Percentiles rank a stretch among this genome's conserved stretches.
Evolutionary conservation across 805 yeast species (phyloP).

Genomic region (Metschnikowia corniflorae): DNA sequence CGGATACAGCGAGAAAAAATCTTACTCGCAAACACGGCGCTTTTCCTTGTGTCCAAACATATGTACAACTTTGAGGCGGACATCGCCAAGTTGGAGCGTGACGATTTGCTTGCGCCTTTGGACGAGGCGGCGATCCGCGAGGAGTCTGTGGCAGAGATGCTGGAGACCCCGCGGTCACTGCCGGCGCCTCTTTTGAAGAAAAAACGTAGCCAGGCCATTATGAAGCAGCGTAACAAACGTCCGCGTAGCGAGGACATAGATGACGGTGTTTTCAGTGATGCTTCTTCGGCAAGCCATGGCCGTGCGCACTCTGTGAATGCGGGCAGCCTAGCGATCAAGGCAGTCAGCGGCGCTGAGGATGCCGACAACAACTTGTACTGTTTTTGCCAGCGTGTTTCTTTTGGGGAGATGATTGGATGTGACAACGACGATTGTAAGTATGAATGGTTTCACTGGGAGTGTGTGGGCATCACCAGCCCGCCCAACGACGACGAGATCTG

Average conservation of each 20-base stretch:
- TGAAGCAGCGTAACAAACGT: slow-evolving; percentile 15
- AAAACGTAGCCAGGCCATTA: slow-evolving; percentile 14
- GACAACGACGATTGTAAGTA: slow-evolving; percentile 83
- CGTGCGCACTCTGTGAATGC: slow-evolving; percentile 7
- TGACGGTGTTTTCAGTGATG: slow-evolving; percentile 19
- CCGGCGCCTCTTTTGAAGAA: slow-evolving; percentile 17
- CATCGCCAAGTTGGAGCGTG: slow-evolving; percentile 69
- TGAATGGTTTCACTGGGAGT: slow-evolving; percentile 96
- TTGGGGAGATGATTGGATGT: slow-evolving; percentile 96
- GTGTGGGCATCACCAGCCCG: slow-evolving; percentile 85
- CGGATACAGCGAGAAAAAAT: slow-evolving; percentile 75
- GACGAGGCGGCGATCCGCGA: slow-evolving; percentile 21
- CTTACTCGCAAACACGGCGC: slow-evolving; percentile 75
- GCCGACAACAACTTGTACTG: slow-evolving; percentile 57
- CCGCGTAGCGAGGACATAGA: slow-evolving; percentile 17
- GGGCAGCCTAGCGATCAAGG: slow-evolving; percentile 3
- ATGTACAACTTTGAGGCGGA: slow-evolving; percentile 69
- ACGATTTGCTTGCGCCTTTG: slow-evolving; percentile 69
- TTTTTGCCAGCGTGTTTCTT: slow-evolving; percentile 89
- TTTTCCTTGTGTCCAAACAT: slow-evolving; percentile 74
- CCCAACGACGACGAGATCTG: slow-evolving; percentile 80
- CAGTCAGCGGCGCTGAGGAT: slow-evolving; percentile 31
- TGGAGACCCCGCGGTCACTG: slow-evolving; percentile 15
- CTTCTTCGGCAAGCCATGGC: slow-evolving; percentile 5
- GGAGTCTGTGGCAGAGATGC: slow-evolving; percentile 5